A percentile compares a stretch with the other conserved stretches of the same genome.
These are phyloP conservation scores for Citrullus amarus DNA, from an alignment of 306 rosid species.

Conservation along the genomic window DNA sequence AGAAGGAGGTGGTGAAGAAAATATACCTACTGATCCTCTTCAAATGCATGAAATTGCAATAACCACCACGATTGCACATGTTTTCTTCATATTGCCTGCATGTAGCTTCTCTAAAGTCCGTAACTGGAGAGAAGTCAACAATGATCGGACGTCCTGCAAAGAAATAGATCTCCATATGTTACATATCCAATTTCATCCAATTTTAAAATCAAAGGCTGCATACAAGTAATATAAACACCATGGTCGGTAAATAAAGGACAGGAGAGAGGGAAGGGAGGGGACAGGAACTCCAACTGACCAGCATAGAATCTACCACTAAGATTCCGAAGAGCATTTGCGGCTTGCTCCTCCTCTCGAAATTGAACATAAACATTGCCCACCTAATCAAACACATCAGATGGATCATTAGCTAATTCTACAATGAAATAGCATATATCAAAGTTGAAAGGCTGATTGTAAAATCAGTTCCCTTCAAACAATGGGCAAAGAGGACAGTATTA, in stretches of 20 bases:
- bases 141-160: constrained; percentile 59
- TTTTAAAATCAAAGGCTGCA: neutral
- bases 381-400: constrained; percentile 16
- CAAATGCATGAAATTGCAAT: constrained; percentile 44
- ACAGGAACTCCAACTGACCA: constrained; percentile 21
- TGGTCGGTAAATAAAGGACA: neutral
- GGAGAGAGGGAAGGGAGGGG: neutral
- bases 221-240: neutral
- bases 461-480: neutral
- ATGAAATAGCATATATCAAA: neutral
- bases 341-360: constrained; percentile 59
- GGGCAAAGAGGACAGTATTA: neutral
- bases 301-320: constrained; percentile 59
- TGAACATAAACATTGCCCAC: constrained; percentile 73
- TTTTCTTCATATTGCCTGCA: constrained; percentile 73
- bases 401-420: neutral
- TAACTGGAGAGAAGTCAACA: constrained; percentile 63
- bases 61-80: constrained; percentile 38
- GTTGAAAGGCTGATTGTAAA: neutral
- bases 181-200: neutral
- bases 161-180: neutral
- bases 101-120: constrained; percentile 62
- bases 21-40: constrained; percentile 53
- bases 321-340: constrained; percentile 41
- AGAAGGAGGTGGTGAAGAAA: neutral